A percentile compares a stretch with the other conserved stretches of the same genome.
Conservation (phyloP, 192 early-diverging fungal species). For the Thamnidium elegans region DNA sequence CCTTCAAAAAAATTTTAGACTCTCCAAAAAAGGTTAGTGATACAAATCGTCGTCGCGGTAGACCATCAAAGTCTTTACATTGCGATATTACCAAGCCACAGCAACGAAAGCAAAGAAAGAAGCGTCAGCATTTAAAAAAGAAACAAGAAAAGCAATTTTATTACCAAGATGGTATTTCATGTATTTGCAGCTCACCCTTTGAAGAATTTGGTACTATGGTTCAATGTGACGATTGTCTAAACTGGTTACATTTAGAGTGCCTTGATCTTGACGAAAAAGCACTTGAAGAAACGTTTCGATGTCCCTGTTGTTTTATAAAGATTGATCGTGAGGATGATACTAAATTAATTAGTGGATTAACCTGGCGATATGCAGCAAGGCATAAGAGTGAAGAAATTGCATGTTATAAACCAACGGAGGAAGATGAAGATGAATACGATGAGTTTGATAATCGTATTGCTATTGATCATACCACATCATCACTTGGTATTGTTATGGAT, state of each 20-base stretch:
- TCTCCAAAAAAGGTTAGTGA: too few relatives aligned
- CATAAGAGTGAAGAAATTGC: conserved; percentile 24
- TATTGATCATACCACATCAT: neutral
- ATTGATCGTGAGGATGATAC: neutral
- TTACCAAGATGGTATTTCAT: conserved; percentile 38
- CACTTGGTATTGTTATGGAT: conserved; percentile 1
- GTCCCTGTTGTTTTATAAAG: conserved; percentile 40
- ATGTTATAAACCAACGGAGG: neutral
- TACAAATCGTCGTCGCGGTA: conserved; percentile 7
- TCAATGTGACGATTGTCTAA: conserved; percentile 69
- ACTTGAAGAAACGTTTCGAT: conserved; percentile 59
- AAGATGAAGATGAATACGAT: conserved; percentile 17
- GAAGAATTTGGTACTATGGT: conserved; percentile 61
- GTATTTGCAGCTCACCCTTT: conserved; percentile 44
- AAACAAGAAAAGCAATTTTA: neutral
- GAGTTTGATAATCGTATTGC: neutral
- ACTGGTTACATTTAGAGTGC: conserved; percentile 73
- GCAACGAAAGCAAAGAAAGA: neutral
- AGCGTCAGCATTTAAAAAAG: neutral
- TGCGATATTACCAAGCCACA: neutral
- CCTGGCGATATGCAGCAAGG: conserved; percentile 32
- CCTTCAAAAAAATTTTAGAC: neutral
- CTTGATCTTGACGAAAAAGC: conserved; percentile 55
- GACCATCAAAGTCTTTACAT: conserved; percentile 12
- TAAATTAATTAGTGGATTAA: conserved; percentile 9